Conservation (phyloP, 495 filamentous ascomycete species). For the Echria macrotheca region DNA sequence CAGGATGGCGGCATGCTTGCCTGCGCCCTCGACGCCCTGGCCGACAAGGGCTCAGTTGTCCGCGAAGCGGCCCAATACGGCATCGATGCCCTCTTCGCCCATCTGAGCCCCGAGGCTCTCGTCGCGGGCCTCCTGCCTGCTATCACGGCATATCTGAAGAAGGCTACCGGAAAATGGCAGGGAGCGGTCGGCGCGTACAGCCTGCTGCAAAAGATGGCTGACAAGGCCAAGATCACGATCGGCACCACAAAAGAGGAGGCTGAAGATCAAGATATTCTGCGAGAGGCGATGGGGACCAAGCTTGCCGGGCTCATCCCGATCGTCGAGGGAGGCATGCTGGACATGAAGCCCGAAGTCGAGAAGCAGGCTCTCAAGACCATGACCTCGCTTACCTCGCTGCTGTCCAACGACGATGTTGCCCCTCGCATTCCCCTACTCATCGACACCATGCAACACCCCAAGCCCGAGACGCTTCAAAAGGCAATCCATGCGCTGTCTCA, state of each 20-base stretch:
- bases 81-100: slow-evolving; percentile 77
- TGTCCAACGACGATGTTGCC: slow-evolving; percentile 95
- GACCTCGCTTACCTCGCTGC: slow-evolving; percentile 79
- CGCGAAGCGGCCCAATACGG: slow-evolving; percentile 91
- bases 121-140: slow-evolving; percentile 73
- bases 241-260: slow-evolving; percentile 74
- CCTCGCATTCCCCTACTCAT: slow-evolving; percentile 90
- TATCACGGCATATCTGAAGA: slow-evolving; percentile 67
- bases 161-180: slow-evolving; percentile 89
- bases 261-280: slow-evolving; percentile 75
- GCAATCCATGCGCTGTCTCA: slow-evolving; percentile 95
- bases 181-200: slow-evolving; percentile 79
- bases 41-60: slow-evolving; percentile 86
- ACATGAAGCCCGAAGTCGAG: slow-evolving; percentile 83
- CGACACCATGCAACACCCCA: slow-evolving; percentile 92
- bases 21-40: slow-evolving; percentile 73
- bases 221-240: slow-evolving; percentile 80
- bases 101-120: slow-evolving; percentile 73
- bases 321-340: slow-evolving; percentile 91
- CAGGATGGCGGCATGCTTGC: slow-evolving; percentile 70
- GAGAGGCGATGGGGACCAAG: slow-evolving; percentile 87
- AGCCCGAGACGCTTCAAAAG: slow-evolving; percentile 80
- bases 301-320: slow-evolving; percentile 87
- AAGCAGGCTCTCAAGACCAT: slow-evolving; percentile 89
- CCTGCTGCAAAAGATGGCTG: slow-evolving; percentile 83